phyloP scores from a whole-genome alignment of 805 yeast genomes.

The Sugiyamaella smithiae region DNA sequence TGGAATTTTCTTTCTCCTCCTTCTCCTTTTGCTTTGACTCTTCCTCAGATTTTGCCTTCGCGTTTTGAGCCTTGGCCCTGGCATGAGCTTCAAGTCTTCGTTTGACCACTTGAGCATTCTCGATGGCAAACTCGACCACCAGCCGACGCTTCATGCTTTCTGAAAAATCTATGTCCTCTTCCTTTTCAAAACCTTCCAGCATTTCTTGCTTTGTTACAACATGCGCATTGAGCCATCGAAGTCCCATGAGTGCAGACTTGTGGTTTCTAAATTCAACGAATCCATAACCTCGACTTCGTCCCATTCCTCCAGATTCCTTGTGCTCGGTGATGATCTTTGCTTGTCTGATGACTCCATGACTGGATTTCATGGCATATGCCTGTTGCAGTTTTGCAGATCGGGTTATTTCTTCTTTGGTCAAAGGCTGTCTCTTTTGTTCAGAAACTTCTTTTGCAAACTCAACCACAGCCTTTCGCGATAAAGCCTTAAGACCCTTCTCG shows the following conservation, averaged over 20 bases:
- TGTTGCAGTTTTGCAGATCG: conserved; percentile 71
- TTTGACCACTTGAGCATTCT: conserved; percentile 89
- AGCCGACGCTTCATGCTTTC: conserved; percentile 62
- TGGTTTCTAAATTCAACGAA: conserved; percentile 92
- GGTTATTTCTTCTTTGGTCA: conserved; percentile 81
- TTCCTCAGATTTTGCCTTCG: conserved; percentile 22
- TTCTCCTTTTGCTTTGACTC: conserved; percentile 9
- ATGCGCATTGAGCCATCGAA: conserved; percentile 96
- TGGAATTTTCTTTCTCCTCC: conserved; percentile 1
- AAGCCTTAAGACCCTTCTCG: conserved; percentile 80
- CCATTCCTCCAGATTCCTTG: conserved; percentile 80
- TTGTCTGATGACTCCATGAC: conserved; percentile 89
- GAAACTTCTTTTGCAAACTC: conserved; percentile 89
- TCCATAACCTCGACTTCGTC: conserved; percentile 96
- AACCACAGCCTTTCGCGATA: conserved; percentile 92
- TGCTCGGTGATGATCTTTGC: conserved; percentile 91
- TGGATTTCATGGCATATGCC: conserved; percentile 34
- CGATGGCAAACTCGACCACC: conserved; percentile 93
- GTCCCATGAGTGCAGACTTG: conserved; percentile 88
- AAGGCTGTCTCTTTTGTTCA: conserved; percentile 69
- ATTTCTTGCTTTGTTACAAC: conserved; percentile 72
- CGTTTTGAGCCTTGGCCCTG: conserved; percentile 22
- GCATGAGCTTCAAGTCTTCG: conserved; percentile 65
- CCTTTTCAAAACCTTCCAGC: conserved; percentile 26
- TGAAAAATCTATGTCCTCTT: conserved; percentile 20